Evolutionary conservation across 495 filamentous ascomycete species (phyloP).

Genomic region (Trichoderma virens): DNA sequence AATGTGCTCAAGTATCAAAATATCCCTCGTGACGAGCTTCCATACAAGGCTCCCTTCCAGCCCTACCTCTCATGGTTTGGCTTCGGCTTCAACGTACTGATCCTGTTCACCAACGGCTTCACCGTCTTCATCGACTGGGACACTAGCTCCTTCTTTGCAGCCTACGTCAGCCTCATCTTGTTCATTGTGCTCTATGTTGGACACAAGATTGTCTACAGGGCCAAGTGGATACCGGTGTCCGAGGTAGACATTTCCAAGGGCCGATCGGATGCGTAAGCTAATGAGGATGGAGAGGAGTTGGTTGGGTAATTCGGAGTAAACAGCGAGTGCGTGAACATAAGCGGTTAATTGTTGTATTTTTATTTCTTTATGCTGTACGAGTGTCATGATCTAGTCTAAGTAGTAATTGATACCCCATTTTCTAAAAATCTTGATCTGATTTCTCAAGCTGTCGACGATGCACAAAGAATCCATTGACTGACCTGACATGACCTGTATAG

Average conservation of each 20-base stretch:
- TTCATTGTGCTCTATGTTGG: slow-evolving; percentile 51
- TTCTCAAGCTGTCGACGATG: no score
- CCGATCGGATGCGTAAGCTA: neutral
- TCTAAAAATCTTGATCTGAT: neutral
- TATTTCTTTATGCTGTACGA: neutral
- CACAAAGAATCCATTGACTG: no score
- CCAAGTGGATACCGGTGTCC: slow-evolving; percentile 17
- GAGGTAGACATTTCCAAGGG: slow-evolving; percentile 25
- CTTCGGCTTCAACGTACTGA: slow-evolving; percentile 55
- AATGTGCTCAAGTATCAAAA: slow-evolving; percentile 49
- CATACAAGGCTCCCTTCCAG: slow-evolving; percentile 51
- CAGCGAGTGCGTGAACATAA: no score
- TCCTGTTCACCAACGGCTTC: slow-evolving; percentile 64
- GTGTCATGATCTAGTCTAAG: slow-evolving; percentile 3
- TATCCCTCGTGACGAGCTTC: slow-evolving; percentile 43
- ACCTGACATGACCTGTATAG: no score
- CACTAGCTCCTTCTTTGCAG: slow-evolving; percentile 50
- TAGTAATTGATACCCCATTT: slow-evolving; percentile 6
- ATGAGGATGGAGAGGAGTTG: neutral
- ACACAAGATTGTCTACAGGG: slow-evolving; percentile 43
- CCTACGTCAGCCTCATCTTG: slow-evolving; percentile 55
- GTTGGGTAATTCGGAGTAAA: neutral
- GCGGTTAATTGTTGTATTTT: neutral
- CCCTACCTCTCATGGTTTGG: slow-evolving; percentile 53
- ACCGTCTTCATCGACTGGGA: slow-evolving; percentile 57